Evolutionary conservation across 345 rosid species (phyloP).

Genomic region (Bruguiera sexangula): DNA sequence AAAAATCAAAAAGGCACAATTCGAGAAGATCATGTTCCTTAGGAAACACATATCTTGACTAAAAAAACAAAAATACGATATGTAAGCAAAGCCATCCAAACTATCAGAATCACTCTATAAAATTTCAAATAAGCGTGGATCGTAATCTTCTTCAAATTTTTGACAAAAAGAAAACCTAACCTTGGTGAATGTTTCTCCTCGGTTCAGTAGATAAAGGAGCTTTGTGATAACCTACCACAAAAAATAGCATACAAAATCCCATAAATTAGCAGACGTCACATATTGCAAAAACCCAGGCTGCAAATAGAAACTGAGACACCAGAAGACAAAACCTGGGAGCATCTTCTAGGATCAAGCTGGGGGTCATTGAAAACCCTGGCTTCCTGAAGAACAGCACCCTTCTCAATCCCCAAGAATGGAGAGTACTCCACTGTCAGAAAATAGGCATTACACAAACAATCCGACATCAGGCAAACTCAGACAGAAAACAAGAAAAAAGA

Average conservation of each 20-base stretch:
- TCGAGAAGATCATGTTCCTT: neutral
- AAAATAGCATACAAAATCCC: conserved; percentile 8
- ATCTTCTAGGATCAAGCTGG: conserved; percentile 94
- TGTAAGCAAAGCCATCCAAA: neutral
- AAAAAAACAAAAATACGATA: no score
- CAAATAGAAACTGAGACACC: conserved; percentile 4
- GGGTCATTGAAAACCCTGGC: conserved; percentile 97
- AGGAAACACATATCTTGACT: no score
- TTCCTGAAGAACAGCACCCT: conserved; percentile 97
- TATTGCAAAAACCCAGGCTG: neutral
- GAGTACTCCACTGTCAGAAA: conserved; percentile 71
- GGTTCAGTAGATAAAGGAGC: conserved; percentile 90
- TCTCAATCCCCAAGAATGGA: conserved; percentile 93
- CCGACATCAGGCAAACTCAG: neutral
- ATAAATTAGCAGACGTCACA: neutral
- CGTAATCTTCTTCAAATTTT: conserved; percentile 1
- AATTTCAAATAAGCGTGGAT: neutral
- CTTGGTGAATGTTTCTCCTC: conserved; percentile 93
- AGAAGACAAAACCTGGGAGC: conserved; percentile 72
- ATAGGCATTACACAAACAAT: conserved; percentile 7
- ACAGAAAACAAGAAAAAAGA: neutral
- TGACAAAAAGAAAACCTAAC: conserved; percentile 28
- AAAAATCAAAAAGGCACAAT: conserved; percentile 7
- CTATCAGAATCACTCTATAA: neutral
- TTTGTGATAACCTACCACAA: conserved; percentile 78